Conservation (phyloP, 306 rosid species). For the Arachis stenosperma region DNA sequence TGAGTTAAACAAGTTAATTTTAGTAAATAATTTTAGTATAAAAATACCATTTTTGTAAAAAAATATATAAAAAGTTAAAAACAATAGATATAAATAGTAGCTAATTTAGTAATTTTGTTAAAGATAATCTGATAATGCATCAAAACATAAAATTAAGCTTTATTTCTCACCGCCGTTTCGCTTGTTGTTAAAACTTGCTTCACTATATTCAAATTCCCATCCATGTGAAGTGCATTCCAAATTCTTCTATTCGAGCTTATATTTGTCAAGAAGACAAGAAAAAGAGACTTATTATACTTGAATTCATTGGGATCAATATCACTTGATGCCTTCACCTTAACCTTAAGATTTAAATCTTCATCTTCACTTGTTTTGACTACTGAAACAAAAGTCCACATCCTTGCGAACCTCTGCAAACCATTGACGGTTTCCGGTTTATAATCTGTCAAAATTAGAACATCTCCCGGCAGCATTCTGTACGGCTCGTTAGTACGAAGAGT, state of each 20-base stretch:
- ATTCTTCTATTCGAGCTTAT: conserved; percentile 46
- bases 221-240: conserved; percentile 57
- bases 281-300: conserved; percentile 23
- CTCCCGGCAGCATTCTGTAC: conserved; percentile 65
- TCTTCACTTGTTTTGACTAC: conserved; percentile 41
- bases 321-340: conserved; percentile 51
- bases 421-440: conserved; percentile 50
- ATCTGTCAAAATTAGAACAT: conserved; percentile 56
- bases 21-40: too few species aligned
- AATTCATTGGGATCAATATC: conserved; percentile 22
- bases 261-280: conserved; percentile 55
- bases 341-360: conserved; percentile 41
- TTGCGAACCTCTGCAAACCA: conserved; percentile 52
- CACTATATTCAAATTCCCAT: conserved; percentile 41
- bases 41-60: too few species aligned
- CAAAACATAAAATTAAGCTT: neutral
- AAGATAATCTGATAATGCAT: too few species aligned
- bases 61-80: too few species aligned
- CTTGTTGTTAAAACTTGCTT: conserved; percentile 35
- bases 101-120: too few species aligned
- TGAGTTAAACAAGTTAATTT: too few species aligned
- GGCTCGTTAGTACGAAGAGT: conserved; percentile 46
- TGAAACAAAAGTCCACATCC: conserved; percentile 52
- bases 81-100: too few species aligned
- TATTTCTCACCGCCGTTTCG: conserved; percentile 54